Percentiles rank a stretch among this genome's conserved stretches.
Conservation (phyloP, 2,329 filamentous ascomycete species). For the Penicillium psychrosexuale region DNA sequence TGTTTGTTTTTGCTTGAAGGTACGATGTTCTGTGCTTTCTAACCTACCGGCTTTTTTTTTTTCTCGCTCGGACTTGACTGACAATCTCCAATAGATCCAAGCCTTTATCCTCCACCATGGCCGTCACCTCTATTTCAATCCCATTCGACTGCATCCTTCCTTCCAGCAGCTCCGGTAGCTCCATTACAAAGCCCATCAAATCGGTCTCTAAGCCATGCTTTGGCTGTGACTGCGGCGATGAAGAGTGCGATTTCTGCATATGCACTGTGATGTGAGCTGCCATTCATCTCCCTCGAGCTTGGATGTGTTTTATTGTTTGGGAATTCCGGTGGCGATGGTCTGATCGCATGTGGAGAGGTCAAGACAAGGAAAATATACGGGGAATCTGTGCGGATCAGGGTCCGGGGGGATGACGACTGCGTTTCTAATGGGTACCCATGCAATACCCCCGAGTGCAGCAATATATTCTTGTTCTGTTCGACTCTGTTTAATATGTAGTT, state of each 20-base stretch:
- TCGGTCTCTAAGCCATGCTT: conserved; percentile 41
- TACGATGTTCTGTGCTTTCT: background rate
- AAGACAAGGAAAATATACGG: background rate
- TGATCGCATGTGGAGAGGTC: background rate
- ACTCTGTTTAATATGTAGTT: too few species aligned
- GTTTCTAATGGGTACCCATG: too few species aligned
- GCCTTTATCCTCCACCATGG: background rate
- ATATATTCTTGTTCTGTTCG: too few species aligned
- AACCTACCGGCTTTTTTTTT: too few species aligned
- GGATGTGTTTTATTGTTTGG: background rate
- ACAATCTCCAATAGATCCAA: background rate
- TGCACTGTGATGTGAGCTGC: conserved; percentile 40
- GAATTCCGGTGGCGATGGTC: background rate
- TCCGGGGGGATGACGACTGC: too few species aligned
- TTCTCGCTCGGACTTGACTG: background rate
- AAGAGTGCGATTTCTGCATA: conserved; percentile 42
- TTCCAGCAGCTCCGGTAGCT: conserved; percentile 34
- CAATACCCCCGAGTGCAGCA: too few species aligned
- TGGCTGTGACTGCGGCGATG: conserved; percentile 42
- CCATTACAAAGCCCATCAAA: conserved; percentile 40
- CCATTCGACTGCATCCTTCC: conserved; percentile 35
- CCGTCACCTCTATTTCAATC: conserved; percentile 20
- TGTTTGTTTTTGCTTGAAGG: background rate
- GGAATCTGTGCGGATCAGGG: too few species aligned
- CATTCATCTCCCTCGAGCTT: background rate